A percentile compares a stretch with the other conserved stretches of the same genome.
Evolutionary conservation across 2,329 filamentous ascomycete species (phyloP).

Genomic region (Metarhizium humberi): DNA sequence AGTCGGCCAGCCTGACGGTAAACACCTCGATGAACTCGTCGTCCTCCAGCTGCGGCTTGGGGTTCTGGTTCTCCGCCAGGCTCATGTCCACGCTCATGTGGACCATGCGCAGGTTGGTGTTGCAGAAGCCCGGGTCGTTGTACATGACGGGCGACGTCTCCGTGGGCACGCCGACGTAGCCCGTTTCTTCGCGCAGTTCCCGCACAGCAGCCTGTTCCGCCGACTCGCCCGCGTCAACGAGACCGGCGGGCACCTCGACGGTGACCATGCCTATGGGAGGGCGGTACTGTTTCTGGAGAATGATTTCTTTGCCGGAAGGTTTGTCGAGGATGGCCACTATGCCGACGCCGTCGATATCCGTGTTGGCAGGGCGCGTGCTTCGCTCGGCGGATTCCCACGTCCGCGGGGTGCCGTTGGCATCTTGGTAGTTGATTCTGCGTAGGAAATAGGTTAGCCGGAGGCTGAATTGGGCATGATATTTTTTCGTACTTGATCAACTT

Average conservation of each 20-base stretch:
- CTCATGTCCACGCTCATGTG: conserved; percentile 65
- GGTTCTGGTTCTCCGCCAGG: conserved; percentile 58
- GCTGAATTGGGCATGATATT: background rate
- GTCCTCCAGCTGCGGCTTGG: conserved; percentile 62
- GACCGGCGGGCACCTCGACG: conserved; percentile 56
- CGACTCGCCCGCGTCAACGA: conserved; percentile 54
- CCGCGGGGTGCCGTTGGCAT: conserved; percentile 47
- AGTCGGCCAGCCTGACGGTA: conserved; percentile 49
- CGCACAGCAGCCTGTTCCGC: conserved; percentile 52
- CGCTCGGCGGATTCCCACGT: conserved; percentile 68
- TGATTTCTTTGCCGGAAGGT: conserved; percentile 40
- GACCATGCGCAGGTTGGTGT: conserved; percentile 59
- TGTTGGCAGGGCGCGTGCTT: conserved; percentile 51
- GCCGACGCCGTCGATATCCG: conserved; percentile 62
- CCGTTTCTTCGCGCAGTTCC: conserved; percentile 59
- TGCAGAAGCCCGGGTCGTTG: conserved; percentile 58
- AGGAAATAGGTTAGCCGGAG: background rate
- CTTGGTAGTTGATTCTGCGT: conserved; percentile 51
- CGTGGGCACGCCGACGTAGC: conserved; percentile 46
- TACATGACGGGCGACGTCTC: conserved; percentile 59
- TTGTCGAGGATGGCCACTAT: conserved; percentile 60
- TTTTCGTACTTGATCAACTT: conserved; percentile 44
- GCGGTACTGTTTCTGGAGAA: conserved; percentile 60
- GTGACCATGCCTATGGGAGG: conserved; percentile 49
- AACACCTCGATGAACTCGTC: conserved; percentile 79